Evolutionary conservation across 208 protist genomes (phyloP).

Genomic region (Trichomonas tenax): DNA sequence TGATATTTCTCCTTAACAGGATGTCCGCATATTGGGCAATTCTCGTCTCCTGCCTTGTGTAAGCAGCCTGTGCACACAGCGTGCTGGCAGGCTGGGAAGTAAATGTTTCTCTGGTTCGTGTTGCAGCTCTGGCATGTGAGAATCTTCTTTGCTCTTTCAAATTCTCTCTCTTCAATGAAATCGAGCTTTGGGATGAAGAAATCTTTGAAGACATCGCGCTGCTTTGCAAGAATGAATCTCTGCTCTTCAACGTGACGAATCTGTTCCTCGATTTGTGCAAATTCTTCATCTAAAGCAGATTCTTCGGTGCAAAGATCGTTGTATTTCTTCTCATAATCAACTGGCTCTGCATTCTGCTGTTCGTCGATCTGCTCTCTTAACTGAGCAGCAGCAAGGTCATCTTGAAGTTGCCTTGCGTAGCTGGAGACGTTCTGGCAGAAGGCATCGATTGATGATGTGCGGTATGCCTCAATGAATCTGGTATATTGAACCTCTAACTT

Average conservation of each 20-base stretch:
- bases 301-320: neutral
- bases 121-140: neutral
- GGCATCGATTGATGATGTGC: neutral
- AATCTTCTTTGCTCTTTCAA: neutral
- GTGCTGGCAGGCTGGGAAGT: neutral
- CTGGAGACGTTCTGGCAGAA: neutral
- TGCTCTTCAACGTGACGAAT: neutral
- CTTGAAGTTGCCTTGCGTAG: neutral
- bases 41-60: neutral
- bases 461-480: neutral
- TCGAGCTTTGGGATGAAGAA: neutral
- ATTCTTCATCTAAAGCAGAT: neutral
- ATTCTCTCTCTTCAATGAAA: neutral
- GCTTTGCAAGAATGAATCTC: neutral
- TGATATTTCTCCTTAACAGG: neutral
- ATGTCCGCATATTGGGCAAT: neutral
- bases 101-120: neutral
- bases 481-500: neutral
- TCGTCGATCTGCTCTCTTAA: neutral
- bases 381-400: neutral
- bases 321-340: neutral
- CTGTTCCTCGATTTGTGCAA: neutral
- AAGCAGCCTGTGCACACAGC: neutral
- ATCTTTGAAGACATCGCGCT: neutral
- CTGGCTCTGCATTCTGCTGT: too few species aligned